phyloP scores from a whole-genome alignment of 2,329 filamentous ascomycete species.

The Rhynchosporium agropyri region DNA sequence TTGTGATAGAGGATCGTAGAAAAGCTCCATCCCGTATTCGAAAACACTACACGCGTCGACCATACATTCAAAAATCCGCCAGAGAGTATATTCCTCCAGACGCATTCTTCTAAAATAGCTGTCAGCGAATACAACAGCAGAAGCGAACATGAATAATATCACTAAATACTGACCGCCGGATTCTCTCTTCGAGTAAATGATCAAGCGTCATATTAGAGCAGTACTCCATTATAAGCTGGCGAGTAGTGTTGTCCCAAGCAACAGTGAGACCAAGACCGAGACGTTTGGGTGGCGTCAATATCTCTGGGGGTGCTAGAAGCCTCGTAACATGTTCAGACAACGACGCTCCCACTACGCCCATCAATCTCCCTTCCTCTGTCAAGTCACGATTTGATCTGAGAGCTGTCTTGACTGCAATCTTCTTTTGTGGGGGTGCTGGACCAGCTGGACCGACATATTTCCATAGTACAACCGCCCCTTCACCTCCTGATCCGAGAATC shows the following conservation, averaged over 20 bases:
- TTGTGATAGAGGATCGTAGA: not conserved
- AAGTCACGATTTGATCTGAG: not conserved
- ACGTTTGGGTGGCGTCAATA: not conserved
- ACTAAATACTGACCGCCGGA: not conserved
- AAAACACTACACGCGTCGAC: conserved; percentile 12
- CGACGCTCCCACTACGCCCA: not conserved
- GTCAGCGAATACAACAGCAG: not conserved
- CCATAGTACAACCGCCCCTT: not conserved
- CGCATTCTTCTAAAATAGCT: not conserved
- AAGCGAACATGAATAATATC: not conserved
- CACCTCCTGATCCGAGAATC: not conserved
- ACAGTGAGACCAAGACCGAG: not conserved
- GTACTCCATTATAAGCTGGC: conserved; percentile 4
- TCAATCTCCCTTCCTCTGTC: not conserved
- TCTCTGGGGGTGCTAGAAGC: not conserved
- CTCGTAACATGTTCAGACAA: not conserved
- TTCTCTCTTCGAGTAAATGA: not conserved
- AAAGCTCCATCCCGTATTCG: conserved; percentile 12
- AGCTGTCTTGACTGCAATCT: not conserved
- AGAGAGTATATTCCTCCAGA: conserved; percentile 16
- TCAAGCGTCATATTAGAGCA: not conserved
- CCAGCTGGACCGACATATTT: not conserved
- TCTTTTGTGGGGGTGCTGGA: not conserved
- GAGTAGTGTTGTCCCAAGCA: not conserved
- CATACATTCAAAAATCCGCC: conserved; percentile 19